Percentiles rank a stretch among this genome's conserved stretches.
These are phyloP conservation scores for Eutypa lata DNA, from an alignment of 2,329 filamentous ascomycete species.

Conservation along the genomic window DNA sequence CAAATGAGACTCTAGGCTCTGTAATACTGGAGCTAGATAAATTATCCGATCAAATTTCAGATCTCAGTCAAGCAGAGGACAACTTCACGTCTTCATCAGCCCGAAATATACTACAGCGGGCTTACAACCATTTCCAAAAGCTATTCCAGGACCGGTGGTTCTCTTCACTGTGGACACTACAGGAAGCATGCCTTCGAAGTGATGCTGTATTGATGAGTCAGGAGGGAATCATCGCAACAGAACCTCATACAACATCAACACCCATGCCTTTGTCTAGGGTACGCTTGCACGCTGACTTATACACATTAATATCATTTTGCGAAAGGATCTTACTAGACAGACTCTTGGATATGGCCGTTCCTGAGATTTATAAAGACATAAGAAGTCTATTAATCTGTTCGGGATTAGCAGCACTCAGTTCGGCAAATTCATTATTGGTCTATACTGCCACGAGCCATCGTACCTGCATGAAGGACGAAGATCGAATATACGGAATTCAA, in stretches of 20 bases:
- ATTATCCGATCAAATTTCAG: not conserved
- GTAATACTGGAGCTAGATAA: not conserved
- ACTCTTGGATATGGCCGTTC: not conserved
- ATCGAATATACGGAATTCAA: not conserved
- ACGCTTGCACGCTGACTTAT: not conserved
- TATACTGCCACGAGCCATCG: not conserved
- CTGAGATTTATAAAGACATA: not conserved
- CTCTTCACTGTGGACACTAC: not conserved
- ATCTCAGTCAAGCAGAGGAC: not conserved
- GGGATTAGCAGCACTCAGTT: not conserved
- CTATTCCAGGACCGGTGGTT: not conserved
- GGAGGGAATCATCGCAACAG: not conserved
- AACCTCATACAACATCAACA: not conserved
- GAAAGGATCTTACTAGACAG: not conserved
- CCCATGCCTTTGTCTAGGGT: not conserved
- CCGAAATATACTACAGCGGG: not conserved
- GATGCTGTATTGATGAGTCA: not conserved
- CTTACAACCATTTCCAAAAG: not conserved
- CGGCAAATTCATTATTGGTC: not conserved
- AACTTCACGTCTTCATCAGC: not conserved
- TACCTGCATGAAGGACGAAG: not conserved
- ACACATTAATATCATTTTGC: not conserved
- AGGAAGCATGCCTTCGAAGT: not conserved
- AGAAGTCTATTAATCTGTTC: not conserved
- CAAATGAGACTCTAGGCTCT: not conserved